Evolutionary conservation across 1,139 yeast species (phyloP).

Genomic region (Lodderomyces oxycetoniae): DNA sequence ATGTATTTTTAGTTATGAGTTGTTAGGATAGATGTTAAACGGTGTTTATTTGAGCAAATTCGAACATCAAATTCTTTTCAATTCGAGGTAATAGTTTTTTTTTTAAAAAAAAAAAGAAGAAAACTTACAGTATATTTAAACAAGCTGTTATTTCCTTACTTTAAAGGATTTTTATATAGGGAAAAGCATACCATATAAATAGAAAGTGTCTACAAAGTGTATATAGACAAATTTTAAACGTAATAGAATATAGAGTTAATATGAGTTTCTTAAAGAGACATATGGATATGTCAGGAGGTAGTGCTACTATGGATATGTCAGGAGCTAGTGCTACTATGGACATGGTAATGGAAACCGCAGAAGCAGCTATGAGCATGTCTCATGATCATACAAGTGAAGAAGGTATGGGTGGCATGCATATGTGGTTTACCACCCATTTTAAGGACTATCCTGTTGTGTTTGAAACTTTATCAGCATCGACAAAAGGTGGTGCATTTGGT

Average conservation of each 20-base stretch:
- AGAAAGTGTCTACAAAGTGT: too few species aligned
- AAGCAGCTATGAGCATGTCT: conserved; percentile 7
- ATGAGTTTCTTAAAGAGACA: conserved; percentile 3
- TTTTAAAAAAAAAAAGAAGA: too few species aligned
- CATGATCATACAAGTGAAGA: not conserved
- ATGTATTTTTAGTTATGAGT: too few species aligned
- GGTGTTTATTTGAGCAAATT: too few species aligned
- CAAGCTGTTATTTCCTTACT: too few species aligned
- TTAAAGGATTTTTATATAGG: too few species aligned
- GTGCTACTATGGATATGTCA: conserved; percentile 11
- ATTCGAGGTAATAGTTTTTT: too few species aligned
- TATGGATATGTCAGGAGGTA: conserved; percentile 3
- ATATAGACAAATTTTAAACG: too few species aligned
- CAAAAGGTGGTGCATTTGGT: conserved; percentile 64
- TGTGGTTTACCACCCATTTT: conserved; percentile 49
- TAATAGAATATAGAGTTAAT: not conserved
- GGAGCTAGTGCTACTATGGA: conserved; percentile 8
- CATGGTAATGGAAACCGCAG: conserved; percentile 11
- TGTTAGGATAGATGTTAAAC: too few species aligned
- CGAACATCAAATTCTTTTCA: too few species aligned
- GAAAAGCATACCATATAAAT: too few species aligned
- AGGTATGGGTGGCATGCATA: conserved; percentile 43
- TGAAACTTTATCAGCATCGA: conserved; percentile 45
- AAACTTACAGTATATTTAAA: too few species aligned
- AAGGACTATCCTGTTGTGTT: conserved; percentile 59